phyloP scores from a whole-genome alignment of 768 basidiomycete genomes.

The Ephemerocybe angulata region DNA sequence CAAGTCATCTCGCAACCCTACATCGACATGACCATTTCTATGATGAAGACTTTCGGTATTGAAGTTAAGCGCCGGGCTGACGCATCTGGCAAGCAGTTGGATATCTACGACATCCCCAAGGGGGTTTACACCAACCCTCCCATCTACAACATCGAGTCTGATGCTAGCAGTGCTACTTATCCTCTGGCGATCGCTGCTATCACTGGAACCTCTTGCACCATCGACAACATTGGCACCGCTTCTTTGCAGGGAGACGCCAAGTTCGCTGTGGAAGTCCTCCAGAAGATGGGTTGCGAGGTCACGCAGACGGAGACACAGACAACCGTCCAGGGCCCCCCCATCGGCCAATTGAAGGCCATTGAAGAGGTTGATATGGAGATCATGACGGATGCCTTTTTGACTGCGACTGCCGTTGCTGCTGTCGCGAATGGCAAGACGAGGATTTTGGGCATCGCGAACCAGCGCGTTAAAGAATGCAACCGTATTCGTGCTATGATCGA shows the following conservation, averaged over 20 bases:
- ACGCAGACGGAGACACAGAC: conserved; percentile 85
- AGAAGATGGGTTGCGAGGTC: conserved; percentile 93
- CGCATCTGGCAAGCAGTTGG: conserved; percentile 56
- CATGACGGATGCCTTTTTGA: conserved; percentile 99
- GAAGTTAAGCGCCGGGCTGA: conserved; percentile 65
- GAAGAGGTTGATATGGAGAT: conserved; percentile 95
- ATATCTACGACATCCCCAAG: conserved; percentile 86
- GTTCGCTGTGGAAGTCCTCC: conserved; percentile 89
- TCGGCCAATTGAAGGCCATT: conserved; percentile 76
- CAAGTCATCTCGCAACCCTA: conserved; percentile 98
- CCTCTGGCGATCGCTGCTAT: conserved; percentile 96
- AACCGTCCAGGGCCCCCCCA: conserved; percentile 85
- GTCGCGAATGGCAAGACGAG: conserved; percentile 66
- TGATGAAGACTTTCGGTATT: conserved; percentile 94
- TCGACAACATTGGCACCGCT: conserved; percentile 82
- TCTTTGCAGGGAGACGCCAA: conserved; percentile 97
- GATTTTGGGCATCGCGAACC: conserved; percentile 94
- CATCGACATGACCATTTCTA: conserved; percentile 98
- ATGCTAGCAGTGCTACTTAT: conserved; percentile 95
- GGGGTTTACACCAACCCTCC: conserved; percentile 73
- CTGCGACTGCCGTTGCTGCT: conserved; percentile 88
- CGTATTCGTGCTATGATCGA: conserved; percentile 96
- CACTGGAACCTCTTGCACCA: conserved; percentile 94
- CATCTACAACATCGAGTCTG: conserved; percentile 87
- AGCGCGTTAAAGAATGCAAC: conserved; percentile 98